A percentile compares a stretch with the other conserved stretches of the same genome.
These are phyloP conservation scores for Aspergillus wentii DNA, from an alignment of 495 filamentous ascomycete genomes.

Conservation along the genomic window DNA sequence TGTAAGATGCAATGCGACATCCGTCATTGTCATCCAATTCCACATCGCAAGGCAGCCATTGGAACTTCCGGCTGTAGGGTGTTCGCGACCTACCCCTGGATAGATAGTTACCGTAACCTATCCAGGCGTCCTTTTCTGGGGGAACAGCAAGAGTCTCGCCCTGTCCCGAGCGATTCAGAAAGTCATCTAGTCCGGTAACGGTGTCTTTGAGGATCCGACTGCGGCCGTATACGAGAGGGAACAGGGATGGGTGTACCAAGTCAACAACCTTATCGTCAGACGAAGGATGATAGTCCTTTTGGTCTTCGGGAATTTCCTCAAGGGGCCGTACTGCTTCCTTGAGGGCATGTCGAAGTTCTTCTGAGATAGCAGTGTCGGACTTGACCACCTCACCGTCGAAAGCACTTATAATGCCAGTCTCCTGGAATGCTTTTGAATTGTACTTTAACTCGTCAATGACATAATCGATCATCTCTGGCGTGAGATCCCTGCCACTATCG, in stretches of 20 bases:
- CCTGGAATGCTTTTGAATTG: slow-evolving; percentile 27
- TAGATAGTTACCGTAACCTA: no score
- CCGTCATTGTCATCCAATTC: slow-evolving; percentile 24
- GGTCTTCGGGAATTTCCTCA: slow-evolving; percentile 36
- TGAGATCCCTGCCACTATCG: slow-evolving; percentile 24
- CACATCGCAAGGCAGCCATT: slow-evolving; percentile 59
- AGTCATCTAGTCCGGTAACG: slow-evolving; percentile 35
- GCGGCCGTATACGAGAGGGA: slow-evolving; percentile 52
- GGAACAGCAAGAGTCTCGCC: slow-evolving; percentile 24
- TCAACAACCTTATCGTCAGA: slow-evolving; percentile 52
- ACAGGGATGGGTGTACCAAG: slow-evolving; percentile 59
- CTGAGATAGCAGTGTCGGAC: slow-evolving; percentile 28
- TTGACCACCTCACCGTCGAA: slow-evolving; percentile 31
- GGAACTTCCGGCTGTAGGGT: slow-evolving; percentile 44
- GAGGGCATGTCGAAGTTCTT: slow-evolving; percentile 18
- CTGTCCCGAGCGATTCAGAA: slow-evolving; percentile 30
- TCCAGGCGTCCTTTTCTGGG: slow-evolving; percentile 5
- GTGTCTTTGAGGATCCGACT: slow-evolving; percentile 39
- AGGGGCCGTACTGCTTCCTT: slow-evolving; percentile 23
- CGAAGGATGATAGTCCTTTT: slow-evolving; percentile 56
- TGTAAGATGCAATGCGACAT: slow-evolving; percentile 39
- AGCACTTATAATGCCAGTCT: slow-evolving; percentile 23
- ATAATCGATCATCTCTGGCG: slow-evolving; percentile 44
- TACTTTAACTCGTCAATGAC: slow-evolving; percentile 48
- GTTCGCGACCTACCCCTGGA: slow-evolving; percentile 27